These are phyloP conservation scores for Teratosphaeria nubilosa DNA, from an alignment of 2,329 filamentous ascomycete species.

Conservation along the genomic window DNA sequence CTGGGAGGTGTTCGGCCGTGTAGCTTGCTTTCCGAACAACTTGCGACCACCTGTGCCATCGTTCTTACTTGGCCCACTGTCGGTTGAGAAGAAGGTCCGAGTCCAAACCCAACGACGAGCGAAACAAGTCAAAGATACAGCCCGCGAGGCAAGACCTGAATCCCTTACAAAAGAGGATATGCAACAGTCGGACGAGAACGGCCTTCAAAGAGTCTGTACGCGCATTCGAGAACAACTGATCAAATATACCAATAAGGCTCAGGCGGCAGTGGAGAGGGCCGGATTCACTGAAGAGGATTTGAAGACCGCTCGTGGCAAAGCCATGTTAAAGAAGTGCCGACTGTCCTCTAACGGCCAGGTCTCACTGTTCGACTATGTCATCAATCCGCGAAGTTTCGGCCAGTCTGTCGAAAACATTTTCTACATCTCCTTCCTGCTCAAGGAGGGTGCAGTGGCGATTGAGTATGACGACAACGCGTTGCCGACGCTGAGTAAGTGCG, in stretches of 20 bases:
- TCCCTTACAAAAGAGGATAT: conserved; percentile 67
- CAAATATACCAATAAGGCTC: conserved; percentile 26
- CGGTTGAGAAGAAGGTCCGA: conserved; percentile 74
- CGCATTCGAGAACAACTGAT: conserved; percentile 57
- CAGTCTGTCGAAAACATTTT: conserved; percentile 97
- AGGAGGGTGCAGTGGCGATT: conserved; percentile 72
- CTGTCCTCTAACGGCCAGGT: conserved; percentile 62
- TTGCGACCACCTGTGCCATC: conserved; percentile 66
- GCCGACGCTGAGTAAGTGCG: conserved; percentile 65
- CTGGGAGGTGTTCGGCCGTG: conserved; percentile 74
- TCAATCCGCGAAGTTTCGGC: conserved; percentile 83
- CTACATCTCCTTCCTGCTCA: conserved; percentile 87
- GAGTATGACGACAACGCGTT: conserved; percentile 61
- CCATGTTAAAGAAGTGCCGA: conserved; percentile 54
- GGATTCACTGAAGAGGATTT: conserved; percentile 18
- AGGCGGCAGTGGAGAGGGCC: conserved; percentile 12
- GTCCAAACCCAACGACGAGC: conserved; percentile 61
- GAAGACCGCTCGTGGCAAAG: conserved; percentile 22
- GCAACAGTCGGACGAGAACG: conserved; percentile 60
- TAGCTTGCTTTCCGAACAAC: conserved; percentile 64
- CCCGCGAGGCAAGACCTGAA: conserved; percentile 62
- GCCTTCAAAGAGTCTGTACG: conserved; percentile 68
- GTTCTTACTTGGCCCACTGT: conserved; percentile 80
- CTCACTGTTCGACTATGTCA: conserved; percentile 72
- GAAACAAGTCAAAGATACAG: conserved; percentile 57